Conservation (phyloP, 2,329 filamentous ascomycete species). For the Plectosphaerella plurivora region DNA sequence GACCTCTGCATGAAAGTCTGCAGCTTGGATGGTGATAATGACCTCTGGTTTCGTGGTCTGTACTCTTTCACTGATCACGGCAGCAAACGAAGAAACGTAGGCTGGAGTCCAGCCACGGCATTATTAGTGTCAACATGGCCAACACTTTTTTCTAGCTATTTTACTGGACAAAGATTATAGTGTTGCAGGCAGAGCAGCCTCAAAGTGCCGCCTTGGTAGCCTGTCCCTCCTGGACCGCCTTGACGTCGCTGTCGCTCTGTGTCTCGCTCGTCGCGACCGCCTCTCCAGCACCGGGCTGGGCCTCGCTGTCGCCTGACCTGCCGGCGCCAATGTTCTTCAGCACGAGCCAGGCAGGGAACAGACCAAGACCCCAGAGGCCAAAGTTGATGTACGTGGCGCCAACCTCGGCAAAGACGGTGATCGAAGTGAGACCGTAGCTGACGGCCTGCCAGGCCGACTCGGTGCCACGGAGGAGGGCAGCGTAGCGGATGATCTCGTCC, state of each 20-base stretch:
- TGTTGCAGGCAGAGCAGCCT: no score
- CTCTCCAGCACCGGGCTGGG: neutral
- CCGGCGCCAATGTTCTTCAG: slow-evolving; percentile 47
- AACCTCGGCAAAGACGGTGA: slow-evolving; percentile 58
- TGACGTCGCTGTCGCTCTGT: slow-evolving; percentile 8
- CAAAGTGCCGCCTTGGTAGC: neutral
- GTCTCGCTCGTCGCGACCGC: slow-evolving; percentile 9
- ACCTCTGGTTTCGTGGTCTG: no score
- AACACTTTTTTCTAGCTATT: no score
- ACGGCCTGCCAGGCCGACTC: slow-evolving; percentile 71
- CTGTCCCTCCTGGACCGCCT: neutral
- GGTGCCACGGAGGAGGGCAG: slow-evolving; percentile 63
- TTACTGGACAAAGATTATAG: no score
- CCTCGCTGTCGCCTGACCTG: slow-evolving; percentile 1
- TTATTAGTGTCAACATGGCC: no score
- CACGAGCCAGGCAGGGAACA: slow-evolving; percentile 65
- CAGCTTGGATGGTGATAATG: no score
- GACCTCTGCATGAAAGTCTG: no score
- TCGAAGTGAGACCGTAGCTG: slow-evolving; percentile 62
- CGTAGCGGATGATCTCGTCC: slow-evolving; percentile 62
- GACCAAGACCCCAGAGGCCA: slow-evolving; percentile 58
- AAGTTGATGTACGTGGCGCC: slow-evolving; percentile 70
- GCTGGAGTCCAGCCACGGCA: no score
- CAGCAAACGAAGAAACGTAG: no score
- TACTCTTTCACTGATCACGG: no score